These are phyloP conservation scores for Taphrina betulina DNA, from an alignment of 1,139 yeast genomes.

Conservation along the genomic window DNA sequence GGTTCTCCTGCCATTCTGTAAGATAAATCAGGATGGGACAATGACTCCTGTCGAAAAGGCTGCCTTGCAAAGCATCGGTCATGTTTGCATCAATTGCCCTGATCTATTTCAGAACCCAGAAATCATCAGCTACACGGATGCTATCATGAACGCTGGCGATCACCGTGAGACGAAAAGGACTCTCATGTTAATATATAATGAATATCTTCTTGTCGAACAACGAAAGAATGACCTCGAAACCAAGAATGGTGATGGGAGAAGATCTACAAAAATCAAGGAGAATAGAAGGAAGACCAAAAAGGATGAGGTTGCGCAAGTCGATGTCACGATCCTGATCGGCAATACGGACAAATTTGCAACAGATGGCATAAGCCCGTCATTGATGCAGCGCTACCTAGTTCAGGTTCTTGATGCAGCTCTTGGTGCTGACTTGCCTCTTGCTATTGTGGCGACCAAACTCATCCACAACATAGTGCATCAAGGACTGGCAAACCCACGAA, in stretches of 20 bases:
- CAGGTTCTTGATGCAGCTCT: constrained; percentile 54
- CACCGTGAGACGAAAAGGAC: constrained; percentile 12
- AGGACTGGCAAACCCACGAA: constrained; percentile 74
- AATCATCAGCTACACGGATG: constrained; percentile 8
- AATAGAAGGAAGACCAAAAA: background rate
- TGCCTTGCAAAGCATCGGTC: constrained; percentile 15
- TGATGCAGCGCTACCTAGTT: constrained; percentile 62
- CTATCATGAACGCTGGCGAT: constrained; percentile 19
- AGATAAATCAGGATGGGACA: background rate
- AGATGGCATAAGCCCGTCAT: constrained; percentile 48
- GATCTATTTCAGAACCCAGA: constrained; percentile 4
- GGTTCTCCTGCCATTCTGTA: no score
- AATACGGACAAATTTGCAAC: constrained; percentile 22
- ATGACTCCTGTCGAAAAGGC: background rate
- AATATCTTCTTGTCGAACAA: constrained; percentile 11
- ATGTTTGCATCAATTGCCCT: constrained; percentile 17
- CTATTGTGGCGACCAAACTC: constrained; percentile 55
- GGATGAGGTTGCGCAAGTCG: constrained; percentile 3
- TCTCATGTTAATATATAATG: constrained; percentile 6
- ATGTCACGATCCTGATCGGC: constrained; percentile 17
- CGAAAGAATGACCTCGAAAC: constrained; percentile 5
- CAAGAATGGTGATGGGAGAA: background rate
- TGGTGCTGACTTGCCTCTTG: constrained; percentile 49
- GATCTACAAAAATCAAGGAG: background rate
- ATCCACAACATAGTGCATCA: constrained; percentile 56